phyloP scores from a whole-genome alignment of 1,284 basidiomycete species.

The Kwoniella shivajii region DNA sequence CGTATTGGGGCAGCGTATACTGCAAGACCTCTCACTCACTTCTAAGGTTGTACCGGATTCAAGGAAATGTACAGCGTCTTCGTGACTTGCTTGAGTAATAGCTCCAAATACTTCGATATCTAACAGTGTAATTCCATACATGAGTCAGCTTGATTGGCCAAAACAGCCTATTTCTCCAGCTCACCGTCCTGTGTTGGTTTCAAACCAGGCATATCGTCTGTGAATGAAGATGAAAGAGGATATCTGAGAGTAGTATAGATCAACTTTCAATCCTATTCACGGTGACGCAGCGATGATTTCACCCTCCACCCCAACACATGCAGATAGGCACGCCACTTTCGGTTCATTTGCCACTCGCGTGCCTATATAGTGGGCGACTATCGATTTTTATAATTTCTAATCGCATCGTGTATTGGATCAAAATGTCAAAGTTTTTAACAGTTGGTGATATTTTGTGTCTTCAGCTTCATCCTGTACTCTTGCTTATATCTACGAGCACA shows the following conservation, averaged over 20 bases:
- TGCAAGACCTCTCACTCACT: conserved; percentile 25
- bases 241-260: not conserved
- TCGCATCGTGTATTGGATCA: too few relatives aligned
- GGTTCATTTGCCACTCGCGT: conserved; percentile 10
- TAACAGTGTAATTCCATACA: conserved; percentile 7
- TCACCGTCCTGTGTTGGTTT: conserved; percentile 41
- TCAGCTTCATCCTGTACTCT: not conserved
- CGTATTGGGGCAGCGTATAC: not conserved
- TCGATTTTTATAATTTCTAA: too few relatives aligned
- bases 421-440: not conserved
- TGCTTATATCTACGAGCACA: not conserved
- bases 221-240: not conserved
- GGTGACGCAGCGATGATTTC: conserved; percentile 19
- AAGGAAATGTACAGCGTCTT: conserved; percentile 48
- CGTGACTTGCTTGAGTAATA: conserved; percentile 47
- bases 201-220: conserved; percentile 37
- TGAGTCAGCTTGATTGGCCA: not conserved
- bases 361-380: conserved; percentile 3
- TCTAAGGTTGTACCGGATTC: conserved; percentile 45
- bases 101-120: conserved; percentile 52
- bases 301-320: conserved; percentile 1
- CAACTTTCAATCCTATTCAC: not conserved
- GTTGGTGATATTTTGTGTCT: not conserved
- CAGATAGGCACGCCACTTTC: not conserved
- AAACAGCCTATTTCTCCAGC: not conserved